Evolutionary conservation across 352 stramenopile genomes (phyloP).

Genomic region (Aphanomyces stellatus): DNA sequence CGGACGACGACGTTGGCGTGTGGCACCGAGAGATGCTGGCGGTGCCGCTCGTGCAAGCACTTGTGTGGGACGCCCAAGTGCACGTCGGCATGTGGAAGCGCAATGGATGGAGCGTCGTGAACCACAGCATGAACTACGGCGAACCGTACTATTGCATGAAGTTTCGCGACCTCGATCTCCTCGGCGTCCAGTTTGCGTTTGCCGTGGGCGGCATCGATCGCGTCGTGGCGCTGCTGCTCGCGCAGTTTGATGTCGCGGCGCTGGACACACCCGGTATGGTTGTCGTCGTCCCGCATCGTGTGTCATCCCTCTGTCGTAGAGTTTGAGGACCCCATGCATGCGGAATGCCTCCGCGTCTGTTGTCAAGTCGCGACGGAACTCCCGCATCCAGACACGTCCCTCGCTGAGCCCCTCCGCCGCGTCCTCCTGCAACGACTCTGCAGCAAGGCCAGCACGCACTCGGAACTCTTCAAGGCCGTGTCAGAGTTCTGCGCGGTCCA

Average conservation of each 20-base stretch:
- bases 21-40: slow-evolving; percentile 78
- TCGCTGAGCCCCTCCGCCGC: slow-evolving; percentile 40
- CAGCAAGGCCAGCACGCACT: slow-evolving; percentile 70
- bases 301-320: too few species aligned
- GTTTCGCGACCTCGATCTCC: slow-evolving; percentile 74
- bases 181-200: slow-evolving; percentile 73
- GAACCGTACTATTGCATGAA: slow-evolving; percentile 78
- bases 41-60: slow-evolving; percentile 63
- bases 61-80: slow-evolving; percentile 83
- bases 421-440: slow-evolving; percentile 71
- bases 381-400: slow-evolving; percentile 26
- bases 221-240: slow-evolving; percentile 64
- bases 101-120: slow-evolving; percentile 77
- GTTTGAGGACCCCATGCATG: slow-evolving; percentile 52
- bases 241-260: slow-evolving; percentile 53
- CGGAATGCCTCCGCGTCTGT: slow-evolving; percentile 66
- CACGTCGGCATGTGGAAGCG: slow-evolving; percentile 77
- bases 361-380: slow-evolving; percentile 72
- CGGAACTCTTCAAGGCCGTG: slow-evolving; percentile 74
- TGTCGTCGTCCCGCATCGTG: too few species aligned
- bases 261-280: slow-evolving; percentile 34
- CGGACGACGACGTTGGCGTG: background rate
- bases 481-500: slow-evolving; percentile 73
- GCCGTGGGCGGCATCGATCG: slow-evolving; percentile 63
- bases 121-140: slow-evolving; percentile 86